These are phyloP conservation scores for Liquidambar formosana DNA, from an alignment of 164 flowering plant genomes.

Conservation along the genomic window DNA sequence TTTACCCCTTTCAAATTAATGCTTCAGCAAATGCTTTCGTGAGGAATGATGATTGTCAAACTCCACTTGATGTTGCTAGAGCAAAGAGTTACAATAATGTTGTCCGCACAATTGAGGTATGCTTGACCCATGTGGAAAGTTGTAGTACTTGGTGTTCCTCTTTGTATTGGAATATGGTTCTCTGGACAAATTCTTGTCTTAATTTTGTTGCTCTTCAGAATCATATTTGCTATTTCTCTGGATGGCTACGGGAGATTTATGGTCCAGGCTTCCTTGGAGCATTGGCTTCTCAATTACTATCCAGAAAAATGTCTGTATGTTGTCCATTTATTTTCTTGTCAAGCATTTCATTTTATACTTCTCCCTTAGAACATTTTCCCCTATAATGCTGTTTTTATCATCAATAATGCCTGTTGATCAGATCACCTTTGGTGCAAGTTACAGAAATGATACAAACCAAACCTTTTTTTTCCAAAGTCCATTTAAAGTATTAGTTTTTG, in stretches of 20 bases:
- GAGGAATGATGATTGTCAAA: constrained; percentile 24
- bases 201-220: constrained; percentile 4
- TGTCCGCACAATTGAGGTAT: constrained; percentile 25
- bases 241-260: constrained; percentile 22
- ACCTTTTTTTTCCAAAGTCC: not conserved
- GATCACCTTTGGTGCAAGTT: not conserved
- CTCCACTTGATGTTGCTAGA: constrained; percentile 27
- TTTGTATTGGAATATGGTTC: not conserved
- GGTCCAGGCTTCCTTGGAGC: constrained; percentile 23
- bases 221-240: constrained; percentile 19
- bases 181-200: not conserved
- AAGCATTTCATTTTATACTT: not conserved
- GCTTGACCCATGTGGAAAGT: not conserved
- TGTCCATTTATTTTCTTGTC: not conserved
- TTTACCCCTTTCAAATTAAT: not conserved
- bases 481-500: not conserved
- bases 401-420: not conserved
- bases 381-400: not conserved
- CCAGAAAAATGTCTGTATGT: constrained; percentile 4
- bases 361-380: not conserved
- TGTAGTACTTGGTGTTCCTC: not conserved
- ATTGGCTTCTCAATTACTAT: not conserved
- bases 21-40: constrained; percentile 22
- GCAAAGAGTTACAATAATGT: constrained; percentile 18
- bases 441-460: not conserved